These are phyloP conservation scores for Rhodotorula mucilaginosa DNA, from an alignment of 1,284 basidiomycete species.

Conservation along the genomic window DNA sequence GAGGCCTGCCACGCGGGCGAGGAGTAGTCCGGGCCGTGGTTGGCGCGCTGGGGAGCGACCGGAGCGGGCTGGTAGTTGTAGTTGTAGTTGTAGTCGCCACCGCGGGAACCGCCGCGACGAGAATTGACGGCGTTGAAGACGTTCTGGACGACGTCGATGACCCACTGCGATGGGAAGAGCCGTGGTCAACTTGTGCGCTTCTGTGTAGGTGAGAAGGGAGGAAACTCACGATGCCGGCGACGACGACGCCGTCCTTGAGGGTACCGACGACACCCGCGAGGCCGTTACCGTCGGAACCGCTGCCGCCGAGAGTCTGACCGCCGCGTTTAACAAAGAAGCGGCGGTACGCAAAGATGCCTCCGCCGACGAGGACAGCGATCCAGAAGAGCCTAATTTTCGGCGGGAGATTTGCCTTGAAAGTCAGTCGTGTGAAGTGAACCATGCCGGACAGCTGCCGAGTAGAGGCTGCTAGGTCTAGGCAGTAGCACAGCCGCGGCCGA, in stretches of 20 bases:
- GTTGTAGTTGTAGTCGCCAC: slow-evolving; percentile 13
- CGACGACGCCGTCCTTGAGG: slow-evolving; percentile 74
- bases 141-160: slow-evolving; percentile 24
- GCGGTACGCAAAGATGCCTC: slow-evolving; percentile 65
- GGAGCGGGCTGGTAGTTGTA: slow-evolving; percentile 17
- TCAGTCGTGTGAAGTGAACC: too few species aligned
- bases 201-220: not conserved
- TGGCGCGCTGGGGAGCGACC: not conserved
- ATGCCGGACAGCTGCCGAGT: not conserved
- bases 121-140: slow-evolving; percentile 11
- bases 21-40: slow-evolving; percentile 12
- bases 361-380: slow-evolving; percentile 59
- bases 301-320: slow-evolving; percentile 53
- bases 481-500: not conserved
- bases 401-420: not conserved
- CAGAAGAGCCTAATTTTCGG: slow-evolving; percentile 54
- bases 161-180: slow-evolving; percentile 14
- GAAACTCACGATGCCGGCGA: slow-evolving; percentile 46
- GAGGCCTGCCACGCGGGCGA: slow-evolving; percentile 21
- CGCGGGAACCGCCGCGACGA: slow-evolving; percentile 5
- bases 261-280: slow-evolving; percentile 62
- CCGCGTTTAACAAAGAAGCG: slow-evolving; percentile 63
- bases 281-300: slow-evolving; percentile 58
- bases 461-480: not conserved
- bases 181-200: not conserved